Evolutionary conservation across 75 land plant genomes (phyloP).

Genomic region (Pinus albicaulis): DNA sequence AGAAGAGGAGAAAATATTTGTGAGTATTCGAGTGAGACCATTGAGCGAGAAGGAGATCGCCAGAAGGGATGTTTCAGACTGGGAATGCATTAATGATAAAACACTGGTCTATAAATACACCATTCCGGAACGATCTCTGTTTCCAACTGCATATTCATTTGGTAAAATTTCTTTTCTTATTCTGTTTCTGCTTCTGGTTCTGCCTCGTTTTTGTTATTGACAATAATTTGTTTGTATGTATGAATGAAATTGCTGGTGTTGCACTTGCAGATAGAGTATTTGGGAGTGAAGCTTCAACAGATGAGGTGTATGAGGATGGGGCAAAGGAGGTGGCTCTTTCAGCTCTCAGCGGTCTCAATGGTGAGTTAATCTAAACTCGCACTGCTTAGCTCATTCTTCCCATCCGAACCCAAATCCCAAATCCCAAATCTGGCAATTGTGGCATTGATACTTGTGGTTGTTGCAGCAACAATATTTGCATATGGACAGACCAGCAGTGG

Average conservation of each 20-base stretch:
- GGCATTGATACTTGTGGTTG: not conserved
- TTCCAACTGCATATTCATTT: conserved; percentile 79
- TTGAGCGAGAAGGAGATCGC: conserved; percentile 74
- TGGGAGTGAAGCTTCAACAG: conserved; percentile 59
- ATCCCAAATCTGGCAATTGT: not conserved
- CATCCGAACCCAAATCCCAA: no score
- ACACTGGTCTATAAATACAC: conserved; percentile 62
- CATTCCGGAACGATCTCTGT: conserved; percentile 60
- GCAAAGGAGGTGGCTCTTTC: conserved; percentile 93
- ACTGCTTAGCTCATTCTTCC: no score
- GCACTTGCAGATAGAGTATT: conserved; percentile 79
- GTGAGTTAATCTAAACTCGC: conserved; percentile 34
- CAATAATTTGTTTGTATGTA: not conserved
- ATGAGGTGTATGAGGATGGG: conserved; percentile 82
- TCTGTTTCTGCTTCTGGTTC: not conserved
- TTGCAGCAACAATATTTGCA: conserved; percentile 92
- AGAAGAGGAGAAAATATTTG: conserved; percentile 76
- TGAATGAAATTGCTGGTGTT: not conserved
- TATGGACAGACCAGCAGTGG: conserved; percentile 99
- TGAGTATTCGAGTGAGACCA: conserved; percentile 92
- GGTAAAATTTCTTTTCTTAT: conserved; percentile 36
- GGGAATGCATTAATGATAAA: conserved; percentile 84
- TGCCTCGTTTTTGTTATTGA: not conserved
- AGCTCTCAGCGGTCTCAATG: conserved; percentile 83
- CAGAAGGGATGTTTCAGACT: conserved; percentile 58